phyloP scores from a whole-genome alignment of 2,329 filamentous ascomycete genomes.

The Alternaria sp. region DNA sequence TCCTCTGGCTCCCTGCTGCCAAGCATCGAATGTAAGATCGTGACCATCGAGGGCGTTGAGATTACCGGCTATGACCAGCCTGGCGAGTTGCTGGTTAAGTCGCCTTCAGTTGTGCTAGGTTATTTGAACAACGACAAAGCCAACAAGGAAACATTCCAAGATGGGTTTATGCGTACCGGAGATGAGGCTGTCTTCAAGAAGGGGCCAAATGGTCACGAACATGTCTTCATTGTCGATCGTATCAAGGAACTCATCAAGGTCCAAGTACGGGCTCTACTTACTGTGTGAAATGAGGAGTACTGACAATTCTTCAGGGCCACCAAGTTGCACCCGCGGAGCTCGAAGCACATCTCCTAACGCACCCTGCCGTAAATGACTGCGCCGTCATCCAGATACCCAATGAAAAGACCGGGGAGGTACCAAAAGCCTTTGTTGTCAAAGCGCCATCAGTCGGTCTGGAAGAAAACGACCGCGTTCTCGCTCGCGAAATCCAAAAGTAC shows the following conservation, averaged over 20 bases:
- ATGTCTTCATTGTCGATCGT: slow-evolving; percentile 84
- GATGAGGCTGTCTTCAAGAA: slow-evolving; percentile 72
- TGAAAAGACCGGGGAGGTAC: slow-evolving; percentile 67
- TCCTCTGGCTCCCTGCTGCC: slow-evolving; percentile 76
- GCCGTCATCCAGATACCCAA: slow-evolving; percentile 79
- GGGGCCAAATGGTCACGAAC: slow-evolving; percentile 72
- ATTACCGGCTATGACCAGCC: slow-evolving; percentile 66
- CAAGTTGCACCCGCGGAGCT: slow-evolving; percentile 87
- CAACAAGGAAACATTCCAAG: slow-evolving; percentile 79
- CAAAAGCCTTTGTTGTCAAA: slow-evolving; percentile 71
- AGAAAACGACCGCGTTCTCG: slow-evolving; percentile 59
- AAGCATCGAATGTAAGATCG: slow-evolving; percentile 69
- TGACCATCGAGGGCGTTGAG: slow-evolving; percentile 74
- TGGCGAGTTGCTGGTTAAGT: slow-evolving; percentile 82
- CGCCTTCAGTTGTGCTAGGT: slow-evolving; percentile 71
- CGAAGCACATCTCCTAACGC: slow-evolving; percentile 78
- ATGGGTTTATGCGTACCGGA: slow-evolving; percentile 82
- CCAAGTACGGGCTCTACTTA: slow-evolving; percentile 62
- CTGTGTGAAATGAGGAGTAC: neutral
- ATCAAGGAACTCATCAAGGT: slow-evolving; percentile 82
- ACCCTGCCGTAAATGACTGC: slow-evolving; percentile 77
- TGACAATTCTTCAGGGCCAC: slow-evolving; percentile 63
- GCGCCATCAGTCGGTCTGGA: slow-evolving; percentile 62
- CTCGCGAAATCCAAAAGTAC: slow-evolving; percentile 63
- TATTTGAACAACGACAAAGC: slow-evolving; percentile 89